Base-by-base conservation (phyloP, 176 grass and related monocot genomes). In the Oryza punctata region DNA sequence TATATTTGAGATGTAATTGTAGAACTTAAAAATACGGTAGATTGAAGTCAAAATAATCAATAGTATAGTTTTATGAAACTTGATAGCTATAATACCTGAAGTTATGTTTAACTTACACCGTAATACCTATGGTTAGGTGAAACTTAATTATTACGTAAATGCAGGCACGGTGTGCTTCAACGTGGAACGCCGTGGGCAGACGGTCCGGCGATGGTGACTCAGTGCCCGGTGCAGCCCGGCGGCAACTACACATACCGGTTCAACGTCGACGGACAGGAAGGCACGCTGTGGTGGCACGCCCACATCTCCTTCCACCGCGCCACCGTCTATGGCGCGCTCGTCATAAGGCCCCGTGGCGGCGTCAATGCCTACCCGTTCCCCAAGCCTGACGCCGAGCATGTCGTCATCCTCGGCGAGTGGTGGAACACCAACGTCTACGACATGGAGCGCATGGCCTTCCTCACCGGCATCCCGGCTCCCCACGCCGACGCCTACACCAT, bases 221-320 rank as follows among this genome's bases (percentile, higher is more conserved):
- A 95, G 47, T 95, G 93, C 77, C 90, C 90, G 0, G 81, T 95
- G 1, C 49, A 43, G 5, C 80, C 90, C 0, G 93, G 93, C 3
- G 63, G 45, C 24, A 87, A 37, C 37, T 92, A 92, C 70, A 92
- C 86, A 0, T 92, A 96, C 66, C 10, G 46, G 1, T 93, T 96
- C 84, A 78, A 69, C 26, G 73, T 95, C 13, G 83, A 82, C 3
- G 81, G 86, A 5, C 90, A 96, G 75, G 88, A 90, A 40, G 90
- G 93, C 76, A 92, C 93, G 33, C 63, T 96, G 37, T 96, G 93
- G 93, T 96, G 93, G 93, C 93, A 96, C 65, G 88, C 91, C 65
- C 89, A 94, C 43, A 18, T 75, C 41, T 91, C 88, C 10, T 78
- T 76, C 77, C 72, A 87, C n/a, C 93, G 90, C 3, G 93, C 80